A percentile compares a stretch with the other conserved stretches of the same genome.
These are phyloP conservation scores for Sphaerosporella brunnea DNA, from an alignment of 495 filamentous ascomycete genomes.

Conservation along the genomic window DNA sequence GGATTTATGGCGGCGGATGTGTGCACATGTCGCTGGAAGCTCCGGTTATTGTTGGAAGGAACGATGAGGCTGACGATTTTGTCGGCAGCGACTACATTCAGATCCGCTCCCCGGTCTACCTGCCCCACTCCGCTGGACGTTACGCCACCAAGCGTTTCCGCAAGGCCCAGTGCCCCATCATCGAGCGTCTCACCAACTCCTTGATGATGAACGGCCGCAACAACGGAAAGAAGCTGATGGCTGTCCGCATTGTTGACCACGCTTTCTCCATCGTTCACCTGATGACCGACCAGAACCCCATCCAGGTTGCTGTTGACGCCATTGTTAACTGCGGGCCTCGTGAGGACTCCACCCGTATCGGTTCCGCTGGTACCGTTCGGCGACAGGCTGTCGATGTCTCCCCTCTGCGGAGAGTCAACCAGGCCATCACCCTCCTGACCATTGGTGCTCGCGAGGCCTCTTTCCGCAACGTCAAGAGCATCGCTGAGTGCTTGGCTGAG, in stretches of 20 bases:
- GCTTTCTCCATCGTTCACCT: slow-evolving; percentile 99
- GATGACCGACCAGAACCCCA: slow-evolving; percentile 99
- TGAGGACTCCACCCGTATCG: slow-evolving; percentile 99
- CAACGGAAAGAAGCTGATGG: slow-evolving; percentile 99
- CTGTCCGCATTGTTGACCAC: slow-evolving; percentile 96
- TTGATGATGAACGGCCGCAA: slow-evolving; percentile 99
- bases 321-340: slow-evolving; percentile 99
- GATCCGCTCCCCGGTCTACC: slow-evolving; percentile 95
- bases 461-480: slow-evolving; percentile 98
- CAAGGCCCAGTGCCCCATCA: slow-evolving; percentile 99
- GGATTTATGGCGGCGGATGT: too few species aligned
- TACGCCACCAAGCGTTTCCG: slow-evolving; percentile 99
- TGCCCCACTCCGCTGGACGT: slow-evolving; percentile 93
- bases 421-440: slow-evolving; percentile 92
- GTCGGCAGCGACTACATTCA: slow-evolving; percentile 86
- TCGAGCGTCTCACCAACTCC: slow-evolving; percentile 99
- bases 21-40: too few species aligned
- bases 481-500: slow-evolving; percentile 95
- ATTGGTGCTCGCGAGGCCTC: slow-evolving; percentile 92
- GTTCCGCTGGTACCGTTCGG: slow-evolving; percentile 96
- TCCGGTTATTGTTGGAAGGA: too few species aligned
- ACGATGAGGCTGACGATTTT: neutral
- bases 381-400: slow-evolving; percentile 99
- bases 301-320: slow-evolving; percentile 97
- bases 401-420: slow-evolving; percentile 97